A percentile compares a stretch with the other conserved stretches of the same genome.
phyloP scores from a whole-genome alignment of 106 monocot genomes.

The Allium fistulosum region DNA sequence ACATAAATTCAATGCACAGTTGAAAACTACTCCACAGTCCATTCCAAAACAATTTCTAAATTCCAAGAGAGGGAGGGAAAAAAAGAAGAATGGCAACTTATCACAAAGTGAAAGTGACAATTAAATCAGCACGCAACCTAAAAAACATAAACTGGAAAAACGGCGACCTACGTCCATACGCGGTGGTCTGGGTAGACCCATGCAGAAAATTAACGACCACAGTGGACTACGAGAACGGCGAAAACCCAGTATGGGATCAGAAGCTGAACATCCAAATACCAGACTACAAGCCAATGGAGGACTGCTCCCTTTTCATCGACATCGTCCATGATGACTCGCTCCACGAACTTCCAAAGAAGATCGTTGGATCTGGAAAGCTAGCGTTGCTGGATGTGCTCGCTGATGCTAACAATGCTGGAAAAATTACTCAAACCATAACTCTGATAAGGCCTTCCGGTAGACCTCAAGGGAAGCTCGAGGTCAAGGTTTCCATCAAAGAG shows the following conservation, averaged over 20 bases:
- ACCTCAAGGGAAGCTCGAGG: constrained; percentile 49
- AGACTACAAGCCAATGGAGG: constrained; percentile 21
- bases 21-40: too few relatives aligned
- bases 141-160: constrained; percentile 86
- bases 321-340: constrained; percentile 61
- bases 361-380: constrained; percentile 70
- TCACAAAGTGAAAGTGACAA: constrained; percentile 58
- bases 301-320: constrained; percentile 56
- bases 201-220: constrained; percentile 59
- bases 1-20: too few relatives aligned
- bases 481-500: constrained; percentile 48
- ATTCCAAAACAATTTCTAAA: too few relatives aligned
- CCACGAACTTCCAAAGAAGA: constrained; percentile 32
- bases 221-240: constrained; percentile 34
- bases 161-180: constrained; percentile 65
- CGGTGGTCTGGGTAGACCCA: constrained; percentile 57
- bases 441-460: constrained; percentile 77
- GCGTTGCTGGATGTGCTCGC: constrained; percentile 55
- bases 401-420: constrained; percentile 39
- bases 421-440: constrained; percentile 21
- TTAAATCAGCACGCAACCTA: constrained; percentile 52
- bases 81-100: constrained; percentile 1
- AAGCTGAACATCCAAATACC: constrained; percentile 40
- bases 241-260: constrained; percentile 63
- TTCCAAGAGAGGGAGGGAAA: too few relatives aligned